Conservation (phyloP, 768 basidiomycete genomes). For the Phanerochaete sordida region DNA sequence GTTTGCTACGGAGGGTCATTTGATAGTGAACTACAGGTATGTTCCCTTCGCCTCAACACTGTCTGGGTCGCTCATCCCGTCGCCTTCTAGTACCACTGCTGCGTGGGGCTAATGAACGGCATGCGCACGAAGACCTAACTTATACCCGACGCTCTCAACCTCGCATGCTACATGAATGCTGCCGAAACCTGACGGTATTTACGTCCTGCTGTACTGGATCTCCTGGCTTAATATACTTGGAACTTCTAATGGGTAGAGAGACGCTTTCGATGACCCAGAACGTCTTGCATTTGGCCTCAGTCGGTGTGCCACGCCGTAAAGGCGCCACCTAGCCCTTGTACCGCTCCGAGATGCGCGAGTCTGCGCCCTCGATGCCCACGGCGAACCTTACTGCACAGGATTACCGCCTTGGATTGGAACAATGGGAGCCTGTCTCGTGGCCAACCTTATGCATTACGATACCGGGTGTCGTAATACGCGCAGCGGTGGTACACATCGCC, state of each 20-base stretch:
- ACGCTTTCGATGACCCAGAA: no score
- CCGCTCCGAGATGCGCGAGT: no score
- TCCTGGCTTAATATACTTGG: background rate
- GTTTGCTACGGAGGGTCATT: conserved; percentile 58
- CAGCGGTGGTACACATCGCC: conserved; percentile 4
- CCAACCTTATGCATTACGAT: no score
- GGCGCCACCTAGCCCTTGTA: no score
- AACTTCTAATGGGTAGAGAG: background rate
- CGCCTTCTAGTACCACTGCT: conserved; percentile 45
- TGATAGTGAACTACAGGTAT: conserved; percentile 68
- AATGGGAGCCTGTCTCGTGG: no score
- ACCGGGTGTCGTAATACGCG: no score
- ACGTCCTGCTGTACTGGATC: background rate
- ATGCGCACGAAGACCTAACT: no score
- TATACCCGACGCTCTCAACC: background rate
- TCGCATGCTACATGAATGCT: background rate
- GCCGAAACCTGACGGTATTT: background rate
- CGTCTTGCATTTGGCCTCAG: no score
- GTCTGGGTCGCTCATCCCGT: conserved; percentile 1
- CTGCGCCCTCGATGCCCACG: no score
- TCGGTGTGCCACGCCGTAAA: no score
- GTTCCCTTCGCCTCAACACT: conserved; percentile 5
- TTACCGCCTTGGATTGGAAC: no score
- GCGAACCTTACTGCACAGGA: no score
- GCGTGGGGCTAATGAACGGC: conserved; percentile 45